Evolutionary conservation across 2,329 filamentous ascomycete species (phyloP).

Genomic region (Magnaporthales sp.): DNA sequence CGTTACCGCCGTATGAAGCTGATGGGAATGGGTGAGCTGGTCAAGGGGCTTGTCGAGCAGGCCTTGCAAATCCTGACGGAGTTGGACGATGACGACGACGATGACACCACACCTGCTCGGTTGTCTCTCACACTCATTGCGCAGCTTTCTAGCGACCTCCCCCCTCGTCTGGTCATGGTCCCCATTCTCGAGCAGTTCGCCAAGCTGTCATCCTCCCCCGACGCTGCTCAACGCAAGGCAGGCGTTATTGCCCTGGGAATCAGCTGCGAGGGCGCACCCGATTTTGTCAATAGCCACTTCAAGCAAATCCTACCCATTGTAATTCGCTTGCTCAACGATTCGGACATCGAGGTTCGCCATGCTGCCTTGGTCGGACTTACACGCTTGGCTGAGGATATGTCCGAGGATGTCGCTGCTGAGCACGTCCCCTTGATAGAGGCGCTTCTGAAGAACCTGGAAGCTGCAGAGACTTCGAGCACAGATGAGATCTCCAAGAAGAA

Average conservation of each 20-base stretch:
- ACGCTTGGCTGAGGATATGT: conserved; percentile 84
- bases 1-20: conserved; percentile 93
- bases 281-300: conserved; percentile 93
- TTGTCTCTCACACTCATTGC: conserved; percentile 83
- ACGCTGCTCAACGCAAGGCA: conserved; percentile 77
- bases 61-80: conserved; percentile 85
- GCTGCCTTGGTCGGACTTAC: conserved; percentile 83
- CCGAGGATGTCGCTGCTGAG: conserved; percentile 79
- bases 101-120: conserved; percentile 77
- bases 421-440: conserved; percentile 78
- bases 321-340: conserved; percentile 73
- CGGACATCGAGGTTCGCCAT: conserved; percentile 75
- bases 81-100: conserved; percentile 70
- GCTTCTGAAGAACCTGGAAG: conserved; percentile 80
- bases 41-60: conserved; percentile 78
- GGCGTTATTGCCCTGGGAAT: conserved; percentile 88
- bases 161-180: conserved; percentile 88
- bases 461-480: conserved; percentile 59
- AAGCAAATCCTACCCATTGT: conserved; percentile 78
- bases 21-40: conserved; percentile 76
- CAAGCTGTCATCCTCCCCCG: conserved; percentile 64
- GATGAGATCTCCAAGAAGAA: conserved; percentile 59
- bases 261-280: conserved; percentile 91
- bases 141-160: conserved; percentile 77
- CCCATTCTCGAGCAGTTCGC: conserved; percentile 83